Conservation (phyloP, 73 alveolate genomes). For the Stentor coeruleus region DNA sequence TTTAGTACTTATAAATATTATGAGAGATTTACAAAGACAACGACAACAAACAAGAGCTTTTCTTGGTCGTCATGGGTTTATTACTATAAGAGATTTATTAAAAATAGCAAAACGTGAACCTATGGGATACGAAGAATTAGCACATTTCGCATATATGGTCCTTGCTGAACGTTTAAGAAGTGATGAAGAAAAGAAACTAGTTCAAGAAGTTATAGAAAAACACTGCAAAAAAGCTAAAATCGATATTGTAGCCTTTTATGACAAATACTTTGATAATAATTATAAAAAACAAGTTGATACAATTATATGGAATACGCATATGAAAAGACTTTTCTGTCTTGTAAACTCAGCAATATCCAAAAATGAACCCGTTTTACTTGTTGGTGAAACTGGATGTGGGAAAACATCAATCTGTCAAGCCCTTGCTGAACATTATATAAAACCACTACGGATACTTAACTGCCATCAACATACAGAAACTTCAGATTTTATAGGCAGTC, state of each 20-base stretch:
- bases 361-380: conserved; percentile 97
- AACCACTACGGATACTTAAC: conserved; percentile 79
- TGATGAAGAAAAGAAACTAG: conserved; percentile 83
- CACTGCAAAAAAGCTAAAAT: conserved; percentile 67
- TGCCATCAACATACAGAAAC: conserved; percentile 99
- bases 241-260: conserved; percentile 60
- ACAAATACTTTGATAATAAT: conserved; percentile 56
- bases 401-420: conserved; percentile 92
- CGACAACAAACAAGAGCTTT: conserved; percentile 77
- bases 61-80: conserved; percentile 85
- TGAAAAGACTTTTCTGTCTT: conserved; percentile 93
- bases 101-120: conserved; percentile 96
- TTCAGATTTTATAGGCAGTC: conserved; percentile 95
- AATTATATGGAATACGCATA: conserved; percentile 73
- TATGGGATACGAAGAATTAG: conserved; percentile 67
- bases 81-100: conserved; percentile 98
- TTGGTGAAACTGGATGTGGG: conserved; percentile 99
- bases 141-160: conserved; percentile 88
- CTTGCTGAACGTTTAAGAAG: conserved; percentile 96
- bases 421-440: conserved; percentile 56
- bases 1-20: conserved; percentile 75
- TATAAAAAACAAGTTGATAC: conserved; percentile 39
- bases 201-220: conserved; percentile 77
- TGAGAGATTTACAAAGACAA: conserved; percentile 83
- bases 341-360: conserved; percentile 84